Percentiles rank a stretch among this genome's conserved stretches.
Conservation (phyloP, 306 rosid genomes). For the Aeschynomene evenia region DNA sequence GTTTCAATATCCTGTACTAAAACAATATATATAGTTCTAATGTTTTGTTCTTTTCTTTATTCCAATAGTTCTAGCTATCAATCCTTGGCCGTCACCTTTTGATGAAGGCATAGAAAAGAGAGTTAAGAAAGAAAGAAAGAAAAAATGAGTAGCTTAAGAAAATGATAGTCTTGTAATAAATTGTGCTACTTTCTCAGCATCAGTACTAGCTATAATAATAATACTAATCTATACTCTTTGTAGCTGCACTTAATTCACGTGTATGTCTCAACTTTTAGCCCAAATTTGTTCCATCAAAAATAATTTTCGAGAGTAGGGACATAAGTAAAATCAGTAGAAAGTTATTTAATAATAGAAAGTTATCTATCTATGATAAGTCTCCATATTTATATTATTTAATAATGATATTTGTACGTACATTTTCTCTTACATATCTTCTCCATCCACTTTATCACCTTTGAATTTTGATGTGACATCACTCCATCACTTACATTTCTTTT, state of each 20-base stretch:
- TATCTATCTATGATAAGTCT: too few species aligned
- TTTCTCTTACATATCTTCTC: too few species aligned
- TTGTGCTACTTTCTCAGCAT: background rate
- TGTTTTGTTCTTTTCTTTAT: constrained; percentile 14
- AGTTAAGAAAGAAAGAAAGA: constrained; percentile 2
- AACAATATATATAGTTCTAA: constrained; percentile 3
- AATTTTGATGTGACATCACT: too few species aligned
- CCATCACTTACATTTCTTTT: too few species aligned
- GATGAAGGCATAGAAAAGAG: background rate
- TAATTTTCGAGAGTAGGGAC: too few species aligned
- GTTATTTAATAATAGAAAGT: too few species aligned
- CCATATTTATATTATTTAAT: too few species aligned
- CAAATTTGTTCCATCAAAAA: background rate
- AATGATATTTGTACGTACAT: too few species aligned
- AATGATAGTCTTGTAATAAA: background rate
- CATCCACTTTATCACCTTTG: too few species aligned
- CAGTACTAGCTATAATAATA: background rate
- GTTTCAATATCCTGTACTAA: background rate
- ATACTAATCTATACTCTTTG: background rate
- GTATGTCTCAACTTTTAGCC: background rate
- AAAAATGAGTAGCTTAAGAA: background rate
- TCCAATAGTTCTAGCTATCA: background rate
- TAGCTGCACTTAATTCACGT: background rate
- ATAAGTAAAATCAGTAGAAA: too few species aligned
- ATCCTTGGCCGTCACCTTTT: background rate